Conservation (phyloP, 495 filamentous ascomycete genomes). For the Penicillium taxi region DNA sequence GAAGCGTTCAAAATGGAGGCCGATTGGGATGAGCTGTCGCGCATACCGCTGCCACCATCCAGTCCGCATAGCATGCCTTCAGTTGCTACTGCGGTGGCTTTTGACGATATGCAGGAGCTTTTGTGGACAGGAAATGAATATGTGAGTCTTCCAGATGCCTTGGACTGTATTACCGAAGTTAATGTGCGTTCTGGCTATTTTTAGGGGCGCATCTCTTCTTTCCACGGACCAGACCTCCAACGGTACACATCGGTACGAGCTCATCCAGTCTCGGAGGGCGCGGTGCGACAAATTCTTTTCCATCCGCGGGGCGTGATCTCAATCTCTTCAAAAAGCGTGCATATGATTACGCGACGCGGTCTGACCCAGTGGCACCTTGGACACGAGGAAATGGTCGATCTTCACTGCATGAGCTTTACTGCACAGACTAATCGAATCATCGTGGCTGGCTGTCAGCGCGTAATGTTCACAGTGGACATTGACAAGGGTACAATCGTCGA, state of each 20-base stretch:
- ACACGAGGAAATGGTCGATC: constrained; percentile 68
- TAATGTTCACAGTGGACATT: constrained; percentile 85
- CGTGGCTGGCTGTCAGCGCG: constrained; percentile 74
- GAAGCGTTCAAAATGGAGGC: constrained; percentile 34
- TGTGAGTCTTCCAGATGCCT: too few species aligned
- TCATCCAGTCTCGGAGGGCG: constrained; percentile 57
- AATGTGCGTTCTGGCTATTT: constrained; percentile 2
- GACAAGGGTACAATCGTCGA: constrained; percentile 74
- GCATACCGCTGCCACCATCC: constrained; percentile 61
- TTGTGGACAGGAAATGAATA: constrained; percentile 87
- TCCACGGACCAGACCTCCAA: constrained; percentile 72
- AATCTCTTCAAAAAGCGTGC: constrained; percentile 67
- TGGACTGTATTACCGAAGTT: too few species aligned
- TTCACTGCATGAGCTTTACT: constrained; percentile 90
- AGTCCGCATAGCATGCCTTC: constrained; percentile 53
- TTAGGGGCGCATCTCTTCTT: constrained; percentile 78
- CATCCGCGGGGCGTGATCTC: constrained; percentile 80
- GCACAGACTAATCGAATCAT: constrained; percentile 78
- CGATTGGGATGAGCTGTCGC: constrained; percentile 56
- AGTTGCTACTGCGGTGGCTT: constrained; percentile 66
- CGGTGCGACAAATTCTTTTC: constrained; percentile 73
- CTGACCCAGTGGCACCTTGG: constrained; percentile 77
- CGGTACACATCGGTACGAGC: constrained; percentile 71
- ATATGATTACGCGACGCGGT: constrained; percentile 76
- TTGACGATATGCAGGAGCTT: constrained; percentile 81